phyloP scores from a whole-genome alignment of 2,329 filamentous ascomycete genomes.

The Calonectria crousiana region DNA sequence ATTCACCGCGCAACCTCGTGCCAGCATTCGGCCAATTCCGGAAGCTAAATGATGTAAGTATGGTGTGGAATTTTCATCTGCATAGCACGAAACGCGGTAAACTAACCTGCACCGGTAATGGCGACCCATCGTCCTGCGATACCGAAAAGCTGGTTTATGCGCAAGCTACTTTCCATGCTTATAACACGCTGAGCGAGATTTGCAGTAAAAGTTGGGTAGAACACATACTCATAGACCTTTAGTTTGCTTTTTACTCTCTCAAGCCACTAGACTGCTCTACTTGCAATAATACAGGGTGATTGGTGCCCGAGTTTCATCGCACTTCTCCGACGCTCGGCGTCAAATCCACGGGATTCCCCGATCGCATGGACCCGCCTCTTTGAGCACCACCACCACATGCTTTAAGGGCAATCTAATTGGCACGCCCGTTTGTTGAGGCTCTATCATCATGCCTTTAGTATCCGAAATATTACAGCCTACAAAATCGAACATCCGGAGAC shows the following conservation, averaged over 20 bases:
- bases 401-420: neutral
- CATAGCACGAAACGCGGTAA: neutral
- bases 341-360: neutral
- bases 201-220: neutral
- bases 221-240: neutral
- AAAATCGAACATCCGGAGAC: neutral
- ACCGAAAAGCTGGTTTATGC: neutral
- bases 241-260: neutral
- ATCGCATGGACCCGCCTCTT: neutral
- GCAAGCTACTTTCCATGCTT: neutral
- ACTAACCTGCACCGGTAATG: neutral
- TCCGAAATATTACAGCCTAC: neutral
- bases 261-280: no score
- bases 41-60: neutral
- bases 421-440: neutral
- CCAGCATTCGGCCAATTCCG: conserved; percentile 1
- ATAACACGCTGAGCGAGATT: neutral
- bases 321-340: neutral
- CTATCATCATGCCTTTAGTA: neutral
- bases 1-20: neutral
- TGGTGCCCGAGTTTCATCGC: neutral
- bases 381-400: neutral
- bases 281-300: neutral
- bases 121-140: conserved; percentile 5
- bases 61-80: no score